Conservation (phyloP, 768 basidiomycete genomes). For the Trametes meyenii region DNA sequence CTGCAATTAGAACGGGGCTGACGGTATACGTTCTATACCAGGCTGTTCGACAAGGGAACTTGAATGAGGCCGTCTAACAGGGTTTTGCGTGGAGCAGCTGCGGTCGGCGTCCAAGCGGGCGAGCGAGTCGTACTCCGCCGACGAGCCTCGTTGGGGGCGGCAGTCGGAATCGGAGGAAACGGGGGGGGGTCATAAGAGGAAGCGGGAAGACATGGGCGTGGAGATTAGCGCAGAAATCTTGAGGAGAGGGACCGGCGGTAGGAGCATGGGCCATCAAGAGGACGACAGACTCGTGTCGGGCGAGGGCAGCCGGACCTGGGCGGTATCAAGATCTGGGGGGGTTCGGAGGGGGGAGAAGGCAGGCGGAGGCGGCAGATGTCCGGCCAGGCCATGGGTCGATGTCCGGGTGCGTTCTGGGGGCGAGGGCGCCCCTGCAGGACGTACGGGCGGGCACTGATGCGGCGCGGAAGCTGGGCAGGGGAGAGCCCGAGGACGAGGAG, state of each 20-base stretch:
- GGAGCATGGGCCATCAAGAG: conserved; percentile 4
- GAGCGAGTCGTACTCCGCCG: neutral
- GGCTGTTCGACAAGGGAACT: too few species aligned
- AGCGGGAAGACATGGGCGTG: neutral
- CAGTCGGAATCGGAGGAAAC: conserved; percentile 3
- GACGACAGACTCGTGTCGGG: conserved; percentile 1
- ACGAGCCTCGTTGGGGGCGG: neutral
- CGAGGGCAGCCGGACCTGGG: conserved; percentile 1
- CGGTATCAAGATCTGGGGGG: conserved; percentile 3
- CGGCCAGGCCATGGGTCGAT: conserved; percentile 3
- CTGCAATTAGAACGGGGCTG: too few species aligned
- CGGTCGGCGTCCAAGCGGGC: too few species aligned
- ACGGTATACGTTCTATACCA: too few species aligned
- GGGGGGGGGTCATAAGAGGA: conserved; percentile 7
- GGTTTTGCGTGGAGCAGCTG: too few species aligned
- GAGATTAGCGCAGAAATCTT: neutral
- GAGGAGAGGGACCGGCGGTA: neutral
- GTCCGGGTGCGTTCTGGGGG: too few species aligned
- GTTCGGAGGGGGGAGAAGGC: neutral
- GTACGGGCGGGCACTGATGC: too few species aligned
- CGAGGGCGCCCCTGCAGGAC: too few species aligned
- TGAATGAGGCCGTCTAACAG: too few species aligned
- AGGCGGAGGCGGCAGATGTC: neutral
- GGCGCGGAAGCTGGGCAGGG: too few species aligned
- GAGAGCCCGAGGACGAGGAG: too few species aligned